Evolutionary conservation across 2,329 filamentous ascomycete genomes (phyloP).

Genomic region (Fusarium mangiferae): DNA sequence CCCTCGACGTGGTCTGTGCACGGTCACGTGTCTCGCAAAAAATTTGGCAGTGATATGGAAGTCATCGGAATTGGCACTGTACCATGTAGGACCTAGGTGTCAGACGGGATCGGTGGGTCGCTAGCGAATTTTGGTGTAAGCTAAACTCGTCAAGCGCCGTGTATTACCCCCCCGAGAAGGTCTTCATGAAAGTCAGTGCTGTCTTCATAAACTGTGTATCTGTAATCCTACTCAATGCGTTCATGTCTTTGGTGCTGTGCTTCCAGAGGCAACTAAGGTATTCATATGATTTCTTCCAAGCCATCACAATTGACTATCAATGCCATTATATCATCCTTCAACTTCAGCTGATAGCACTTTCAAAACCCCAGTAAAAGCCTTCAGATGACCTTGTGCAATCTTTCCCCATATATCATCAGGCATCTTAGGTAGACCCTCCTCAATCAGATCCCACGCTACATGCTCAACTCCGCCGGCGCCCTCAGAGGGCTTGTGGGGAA

Average conservation of each 20-base stretch:
- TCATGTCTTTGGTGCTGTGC: background rate
- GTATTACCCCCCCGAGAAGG: too few species aligned
- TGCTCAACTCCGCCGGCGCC: constrained; percentile 44
- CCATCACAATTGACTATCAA: background rate
- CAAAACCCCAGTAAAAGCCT: constrained; percentile 38
- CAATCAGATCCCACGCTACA: constrained; percentile 49
- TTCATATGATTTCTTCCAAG: background rate
- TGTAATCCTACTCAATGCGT: background rate
- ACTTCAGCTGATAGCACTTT: constrained; percentile 33
- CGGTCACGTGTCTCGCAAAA: background rate
- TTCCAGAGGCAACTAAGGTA: background rate
- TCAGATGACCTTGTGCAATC: constrained; percentile 43
- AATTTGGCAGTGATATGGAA: background rate
- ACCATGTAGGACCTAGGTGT: background rate
- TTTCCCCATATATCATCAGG: constrained; percentile 48
- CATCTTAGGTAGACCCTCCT: constrained; percentile 35
- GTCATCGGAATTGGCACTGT: background rate
- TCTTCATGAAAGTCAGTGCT: background rate
- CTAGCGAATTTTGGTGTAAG: too few species aligned
- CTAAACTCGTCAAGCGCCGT: too few species aligned
- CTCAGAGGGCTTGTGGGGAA: constrained; percentile 4
- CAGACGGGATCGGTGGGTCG: too few species aligned
- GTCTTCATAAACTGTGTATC: background rate
- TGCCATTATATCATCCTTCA: constrained; percentile 1
- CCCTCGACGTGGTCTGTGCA: background rate